Percentiles rank a stretch among this genome's conserved stretches.
phyloP scores from a whole-genome alignment of 2,329 filamentous ascomycete species.

The Microcyclospora pomicola region DNA sequence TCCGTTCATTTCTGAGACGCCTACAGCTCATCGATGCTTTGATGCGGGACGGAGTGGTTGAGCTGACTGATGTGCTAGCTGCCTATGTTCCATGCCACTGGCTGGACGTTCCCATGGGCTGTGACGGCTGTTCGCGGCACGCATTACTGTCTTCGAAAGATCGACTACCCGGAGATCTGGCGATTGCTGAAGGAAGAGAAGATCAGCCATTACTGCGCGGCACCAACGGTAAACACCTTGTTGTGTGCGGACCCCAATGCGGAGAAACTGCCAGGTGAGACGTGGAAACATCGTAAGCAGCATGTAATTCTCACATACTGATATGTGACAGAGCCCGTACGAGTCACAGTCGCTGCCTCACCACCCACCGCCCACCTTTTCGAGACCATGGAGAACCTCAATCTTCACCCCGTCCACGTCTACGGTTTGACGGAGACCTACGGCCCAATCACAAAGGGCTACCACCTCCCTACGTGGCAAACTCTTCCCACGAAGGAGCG shows the following conservation, averaged over 20 bases:
- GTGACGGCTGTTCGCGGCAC: slow-evolving; percentile 89
- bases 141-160: slow-evolving; percentile 85
- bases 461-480: slow-evolving; percentile 78
- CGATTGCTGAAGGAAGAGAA: slow-evolving; percentile 68
- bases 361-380: slow-evolving; percentile 85
- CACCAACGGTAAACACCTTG: slow-evolving; percentile 89
- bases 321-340: slow-evolving; percentile 52
- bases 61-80: slow-evolving; percentile 39
- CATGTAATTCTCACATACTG: slow-evolving; percentile 65
- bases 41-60: neutral
- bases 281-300: neutral
- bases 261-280: slow-evolving; percentile 40
- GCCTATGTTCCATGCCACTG: slow-evolving; percentile 65
- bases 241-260: slow-evolving; percentile 72
- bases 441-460: slow-evolving; percentile 89
- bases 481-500: slow-evolving; percentile 56
- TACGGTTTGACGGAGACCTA: slow-evolving; percentile 86
- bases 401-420: slow-evolving; percentile 81
- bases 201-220: slow-evolving; percentile 91
- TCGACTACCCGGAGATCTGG: slow-evolving; percentile 93
- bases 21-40: slow-evolving; percentile 56
- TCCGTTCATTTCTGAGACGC: neutral
- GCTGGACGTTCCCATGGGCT: slow-evolving; percentile 41
- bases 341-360: slow-evolving; percentile 83
- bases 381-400: slow-evolving; percentile 77